Base-by-base conservation (phyloP, 2,329 filamentous ascomycete genomes). In the Fusarium sororula region DNA sequence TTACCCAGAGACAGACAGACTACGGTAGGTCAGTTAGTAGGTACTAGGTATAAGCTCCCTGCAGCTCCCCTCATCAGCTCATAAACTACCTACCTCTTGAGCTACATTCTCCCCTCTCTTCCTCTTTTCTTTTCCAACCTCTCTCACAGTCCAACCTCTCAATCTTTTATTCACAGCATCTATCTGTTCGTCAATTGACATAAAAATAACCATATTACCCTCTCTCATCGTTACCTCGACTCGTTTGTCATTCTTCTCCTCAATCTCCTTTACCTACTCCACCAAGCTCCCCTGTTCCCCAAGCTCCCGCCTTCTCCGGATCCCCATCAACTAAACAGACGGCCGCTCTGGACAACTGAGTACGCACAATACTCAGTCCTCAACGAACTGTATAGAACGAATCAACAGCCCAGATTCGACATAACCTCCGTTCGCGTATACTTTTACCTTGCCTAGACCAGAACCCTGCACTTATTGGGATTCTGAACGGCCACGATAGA, bases 191-290 rank as follows among this genome's bases (percentile, higher is more conserved):
- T 50, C 47, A 54, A 72, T 69, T 75, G 59, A 32, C 47, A 68
- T 56, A 38, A 32, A 32, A 47, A 24, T 18, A 28, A 37, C 55
- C n/a, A 41, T 55, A 39, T 37, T 39, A 30, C 38, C 26, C 44
- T 41, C 35, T 66, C 44, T 58, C 48, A 32, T 56, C 44, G 55
- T 50, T 53, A 42, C 41, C 24, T 57, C 42, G 37, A 59, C 47
- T 74, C 47, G 38, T 45, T 58, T 56, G 63, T 54, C 47, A 42
- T 37, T 45, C 42, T 50, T 51, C 32, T 59, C 24, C 57, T 63
- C 58, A 74, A 61, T 73, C 58, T 74, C 51, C 51, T 74, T 64
- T 68, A 45, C 58, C 41, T 64, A 57, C 72, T 69, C 72, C 72
- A 74, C 72, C 56, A 39, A 70, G 51, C 53, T 69, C 41, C 63